A percentile compares a stretch with the other conserved stretches of the same genome.
Evolutionary conservation across 2,329 filamentous ascomycete species (phyloP).

Genomic region (Aspergillus floridensis): DNA sequence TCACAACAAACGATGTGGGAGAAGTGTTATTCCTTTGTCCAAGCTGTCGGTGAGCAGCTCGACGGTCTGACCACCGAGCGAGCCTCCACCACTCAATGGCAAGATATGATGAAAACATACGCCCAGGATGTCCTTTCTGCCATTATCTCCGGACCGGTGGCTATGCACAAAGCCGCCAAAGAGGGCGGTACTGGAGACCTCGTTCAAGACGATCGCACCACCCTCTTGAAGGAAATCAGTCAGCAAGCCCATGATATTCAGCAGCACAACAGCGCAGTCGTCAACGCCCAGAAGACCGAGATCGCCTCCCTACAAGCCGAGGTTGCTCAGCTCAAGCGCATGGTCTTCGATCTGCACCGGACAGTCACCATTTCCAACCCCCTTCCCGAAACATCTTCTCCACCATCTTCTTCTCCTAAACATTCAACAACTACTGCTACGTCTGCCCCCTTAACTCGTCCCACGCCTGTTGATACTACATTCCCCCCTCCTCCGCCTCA

Average conservation of each 20-base stretch:
- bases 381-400: neutral
- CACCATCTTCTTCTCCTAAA: neutral
- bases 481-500: neutral
- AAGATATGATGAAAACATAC: constrained; percentile 24
- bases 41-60: constrained; percentile 28
- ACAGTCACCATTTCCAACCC: constrained; percentile 11
- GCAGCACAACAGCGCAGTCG: neutral
- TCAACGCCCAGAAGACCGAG: constrained; percentile 21
- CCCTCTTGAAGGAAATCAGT: neutral
- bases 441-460: constrained; percentile 1
- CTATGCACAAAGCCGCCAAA: neutral
- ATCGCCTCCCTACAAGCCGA: constrained; percentile 29
- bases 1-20: constrained; percentile 27
- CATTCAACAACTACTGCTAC: constrained; percentile 8
- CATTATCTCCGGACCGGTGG: constrained; percentile 16
- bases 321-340: constrained; percentile 29
- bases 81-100: constrained; percentile 15
- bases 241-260: neutral
- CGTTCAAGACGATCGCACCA: neutral
- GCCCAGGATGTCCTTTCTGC: constrained; percentile 25
- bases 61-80: constrained; percentile 18
- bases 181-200: neutral
- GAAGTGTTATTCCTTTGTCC: constrained; percentile 35
- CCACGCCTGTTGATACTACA: constrained; percentile 10
- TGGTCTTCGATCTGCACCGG: constrained; percentile 29